A percentile compares a stretch with the other conserved stretches of the same genome.
Evolutionary conservation across 1,284 basidiomycete genomes (phyloP).

Genomic region (Naganishia liquefaciens): DNA sequence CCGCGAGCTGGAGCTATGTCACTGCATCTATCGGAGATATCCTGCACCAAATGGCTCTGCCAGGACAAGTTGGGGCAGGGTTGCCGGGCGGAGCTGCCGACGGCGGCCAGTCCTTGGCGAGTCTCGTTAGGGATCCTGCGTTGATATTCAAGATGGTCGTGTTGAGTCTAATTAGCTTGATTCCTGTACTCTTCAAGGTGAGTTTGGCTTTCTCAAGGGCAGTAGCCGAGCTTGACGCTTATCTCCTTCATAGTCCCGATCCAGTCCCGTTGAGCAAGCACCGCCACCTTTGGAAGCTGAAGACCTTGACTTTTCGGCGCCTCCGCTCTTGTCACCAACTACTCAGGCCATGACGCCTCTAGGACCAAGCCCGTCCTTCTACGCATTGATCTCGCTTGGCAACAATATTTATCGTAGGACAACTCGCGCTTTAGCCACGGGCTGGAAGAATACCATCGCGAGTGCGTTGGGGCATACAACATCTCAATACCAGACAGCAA

Average conservation of each 20-base stretch:
- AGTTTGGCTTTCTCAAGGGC: background rate
- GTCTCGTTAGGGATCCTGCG: conserved; percentile 52
- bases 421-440: conserved; percentile 7
- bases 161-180: conserved; percentile 49
- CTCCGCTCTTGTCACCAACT: conserved; percentile 23
- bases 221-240: background rate
- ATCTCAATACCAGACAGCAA: conserved; percentile 6
- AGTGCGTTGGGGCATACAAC: conserved; percentile 4
- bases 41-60: conserved; percentile 25
- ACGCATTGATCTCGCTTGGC: conserved; percentile 12
- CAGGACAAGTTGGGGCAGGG: conserved; percentile 11
- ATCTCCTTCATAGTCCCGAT: conserved; percentile 21
- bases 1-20: conserved; percentile 69
- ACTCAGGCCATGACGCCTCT: conserved; percentile 29
- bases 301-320: conserved; percentile 3
- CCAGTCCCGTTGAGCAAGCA: background rate
- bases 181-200: conserved; percentile 53
- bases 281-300: conserved; percentile 20
- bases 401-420: conserved; percentile 21
- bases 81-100: conserved; percentile 9
- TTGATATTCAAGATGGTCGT: conserved; percentile 53
- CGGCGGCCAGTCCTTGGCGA: conserved; percentile 50
- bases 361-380: conserved; percentile 30
- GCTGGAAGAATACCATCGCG: conserved; percentile 25
- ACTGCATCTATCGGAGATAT: conserved; percentile 44